Evolutionary conservation across 202 grass and related monocot species (phyloP).

Genomic region (Alloteropsis angusta): DNA sequence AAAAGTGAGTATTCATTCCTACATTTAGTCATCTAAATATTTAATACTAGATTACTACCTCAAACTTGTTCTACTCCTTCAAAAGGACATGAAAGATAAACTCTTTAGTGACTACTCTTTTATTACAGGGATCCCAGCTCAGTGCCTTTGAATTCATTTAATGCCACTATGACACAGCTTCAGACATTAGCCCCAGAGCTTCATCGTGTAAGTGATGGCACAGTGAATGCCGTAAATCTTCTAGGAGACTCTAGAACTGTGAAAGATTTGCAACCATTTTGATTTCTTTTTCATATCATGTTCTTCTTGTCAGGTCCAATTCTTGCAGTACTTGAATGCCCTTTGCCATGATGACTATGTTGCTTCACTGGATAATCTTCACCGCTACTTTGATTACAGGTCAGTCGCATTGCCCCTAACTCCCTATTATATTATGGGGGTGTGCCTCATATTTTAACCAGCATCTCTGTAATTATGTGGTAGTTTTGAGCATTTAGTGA

Average conservation of each 20-base stretch:
- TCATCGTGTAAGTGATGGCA: constrained; percentile 75
- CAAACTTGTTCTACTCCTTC: constrained; percentile 1
- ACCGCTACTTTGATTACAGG: constrained; percentile 96
- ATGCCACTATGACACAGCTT: constrained; percentile 58
- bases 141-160: constrained; percentile 90
- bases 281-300: constrained; percentile 5
- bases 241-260: neutral
- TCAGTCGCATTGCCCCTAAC: constrained; percentile 16
- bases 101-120: constrained; percentile 19
- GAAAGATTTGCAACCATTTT: constrained; percentile 4
- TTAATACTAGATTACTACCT: neutral
- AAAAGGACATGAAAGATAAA: constrained; percentile 13
- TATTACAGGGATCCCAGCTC: constrained; percentile 62
- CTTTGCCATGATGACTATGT: constrained; percentile 82
- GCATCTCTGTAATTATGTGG: neutral
- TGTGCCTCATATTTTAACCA: neutral
- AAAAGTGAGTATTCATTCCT: constrained; percentile 49
- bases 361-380: constrained; percentile 73
- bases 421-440: neutral
- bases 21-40: constrained; percentile 8
- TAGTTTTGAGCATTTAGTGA: neutral
- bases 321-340: constrained; percentile 92
- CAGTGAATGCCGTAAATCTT: constrained; percentile 10
- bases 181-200: constrained; percentile 75
- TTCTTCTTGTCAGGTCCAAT: constrained; percentile 53